Conservation (phyloP, 106 monocot species). For the Cymbidium sinense region DNA sequence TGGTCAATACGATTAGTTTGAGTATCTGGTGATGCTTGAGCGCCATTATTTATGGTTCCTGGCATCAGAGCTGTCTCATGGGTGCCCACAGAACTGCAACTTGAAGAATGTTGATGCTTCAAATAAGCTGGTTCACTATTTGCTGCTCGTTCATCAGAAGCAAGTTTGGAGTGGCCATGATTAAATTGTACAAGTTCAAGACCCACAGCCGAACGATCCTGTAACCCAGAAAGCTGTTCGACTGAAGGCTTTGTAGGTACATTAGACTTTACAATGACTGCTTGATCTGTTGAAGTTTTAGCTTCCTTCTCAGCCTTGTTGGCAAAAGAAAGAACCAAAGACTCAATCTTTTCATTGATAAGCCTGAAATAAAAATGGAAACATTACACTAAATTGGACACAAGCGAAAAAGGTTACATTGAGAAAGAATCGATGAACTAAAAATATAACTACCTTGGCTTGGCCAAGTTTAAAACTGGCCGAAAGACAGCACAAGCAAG, state of each 20-base stretch:
- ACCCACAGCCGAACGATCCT: constrained; percentile 58
- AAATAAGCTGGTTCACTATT: constrained; percentile 12
- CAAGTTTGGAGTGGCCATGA: constrained; percentile 19
- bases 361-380: constrained; percentile 40
- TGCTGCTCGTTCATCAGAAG: constrained; percentile 10
- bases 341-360: constrained; percentile 94
- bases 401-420: constrained; percentile 5
- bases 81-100: not conserved
- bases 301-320: constrained; percentile 45
- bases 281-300: constrained; percentile 26
- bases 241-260: constrained; percentile 23
- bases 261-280: constrained; percentile 18
- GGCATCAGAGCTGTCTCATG: constrained; percentile 2
- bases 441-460: constrained; percentile 59
- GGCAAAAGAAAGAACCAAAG: constrained; percentile 53
- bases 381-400: constrained; percentile 15
- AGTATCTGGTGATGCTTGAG: constrained; percentile 19
- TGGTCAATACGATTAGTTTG: constrained; percentile 14
- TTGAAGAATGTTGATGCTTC: constrained; percentile 12
- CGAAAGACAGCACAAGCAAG: constrained; percentile 87
- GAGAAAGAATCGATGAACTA: not conserved
- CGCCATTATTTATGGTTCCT: not conserved
- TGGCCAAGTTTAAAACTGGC: constrained; percentile 76
- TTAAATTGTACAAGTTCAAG: constrained; percentile 80
- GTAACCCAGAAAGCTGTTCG: constrained; percentile 40